Percentiles rank a stretch among this genome's conserved stretches.
These are phyloP conservation scores for Colletotrichum graminicola DNA, from an alignment of 2,329 filamentous ascomycete species.

Conservation along the genomic window DNA sequence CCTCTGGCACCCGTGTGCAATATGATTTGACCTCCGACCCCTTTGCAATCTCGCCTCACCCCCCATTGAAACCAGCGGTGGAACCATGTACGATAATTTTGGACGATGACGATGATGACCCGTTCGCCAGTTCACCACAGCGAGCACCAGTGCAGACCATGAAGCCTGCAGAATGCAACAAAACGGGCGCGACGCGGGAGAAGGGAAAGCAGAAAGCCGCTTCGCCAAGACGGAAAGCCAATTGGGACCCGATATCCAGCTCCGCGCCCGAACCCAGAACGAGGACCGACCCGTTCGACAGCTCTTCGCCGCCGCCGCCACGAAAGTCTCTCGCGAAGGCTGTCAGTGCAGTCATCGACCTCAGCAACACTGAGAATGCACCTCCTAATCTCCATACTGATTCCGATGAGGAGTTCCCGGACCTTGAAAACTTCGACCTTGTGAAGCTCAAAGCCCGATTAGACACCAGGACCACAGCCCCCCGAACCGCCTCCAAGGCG, in stretches of 20 bases:
- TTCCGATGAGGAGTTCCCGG: slow-evolving; percentile 64
- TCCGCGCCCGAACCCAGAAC: slow-evolving; percentile 58
- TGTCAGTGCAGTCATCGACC: slow-evolving; percentile 49
- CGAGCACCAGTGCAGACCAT: not conserved
- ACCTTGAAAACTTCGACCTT: slow-evolving; percentile 57
- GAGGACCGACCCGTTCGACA: slow-evolving; percentile 33
- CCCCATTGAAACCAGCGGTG: slow-evolving; percentile 2
- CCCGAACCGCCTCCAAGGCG: slow-evolving; percentile 1
- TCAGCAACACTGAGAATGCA: slow-evolving; percentile 51
- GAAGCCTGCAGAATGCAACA: not conserved
- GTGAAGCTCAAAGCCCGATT: slow-evolving; percentile 44
- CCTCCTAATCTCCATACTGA: slow-evolving; percentile 12
- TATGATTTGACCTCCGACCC: slow-evolving; percentile 39
- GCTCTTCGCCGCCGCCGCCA: slow-evolving; percentile 25
- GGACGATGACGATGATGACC: slow-evolving; percentile 16
- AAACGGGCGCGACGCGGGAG: not conserved
- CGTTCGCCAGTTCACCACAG: slow-evolving; percentile 11
- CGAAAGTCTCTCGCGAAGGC: slow-evolving; percentile 13
- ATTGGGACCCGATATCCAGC: slow-evolving; percentile 67
- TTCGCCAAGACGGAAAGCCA: slow-evolving; percentile 45
- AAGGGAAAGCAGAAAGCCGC: slow-evolving; percentile 39
- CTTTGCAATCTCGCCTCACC: slow-evolving; percentile 45
- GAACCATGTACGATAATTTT: slow-evolving; percentile 24
- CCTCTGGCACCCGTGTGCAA: not conserved
- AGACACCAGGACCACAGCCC: slow-evolving; percentile 42